Evolutionary conservation across 2,329 filamentous ascomycete genomes (phyloP).

Genomic region (Sporothrix pallida): DNA sequence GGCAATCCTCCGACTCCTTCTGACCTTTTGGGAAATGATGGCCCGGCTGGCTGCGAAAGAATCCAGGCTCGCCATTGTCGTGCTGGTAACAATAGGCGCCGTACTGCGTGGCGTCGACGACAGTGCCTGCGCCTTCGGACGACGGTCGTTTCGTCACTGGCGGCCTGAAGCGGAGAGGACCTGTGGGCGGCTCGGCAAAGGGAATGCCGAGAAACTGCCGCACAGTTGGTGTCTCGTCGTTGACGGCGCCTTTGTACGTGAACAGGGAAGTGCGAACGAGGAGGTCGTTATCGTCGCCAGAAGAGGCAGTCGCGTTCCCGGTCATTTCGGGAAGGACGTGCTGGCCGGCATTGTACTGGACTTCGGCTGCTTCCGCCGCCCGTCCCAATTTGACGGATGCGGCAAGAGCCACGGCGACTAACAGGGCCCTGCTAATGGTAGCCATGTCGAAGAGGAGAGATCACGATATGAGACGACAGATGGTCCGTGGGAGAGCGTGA

Average conservation of each 20-base stretch:
- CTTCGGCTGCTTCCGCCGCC: not conserved
- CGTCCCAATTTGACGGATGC: not conserved
- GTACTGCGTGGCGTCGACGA: not conserved
- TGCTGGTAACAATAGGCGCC: slow-evolving; percentile 14
- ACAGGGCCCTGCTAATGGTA: not conserved
- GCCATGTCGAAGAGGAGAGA: not conserved
- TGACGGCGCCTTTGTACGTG: slow-evolving; percentile 7
- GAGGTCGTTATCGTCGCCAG: not conserved
- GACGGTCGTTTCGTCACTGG: slow-evolving; percentile 38
- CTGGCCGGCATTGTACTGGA: not conserved
- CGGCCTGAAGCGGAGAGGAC: slow-evolving; percentile 38
- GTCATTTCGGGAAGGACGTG: not conserved
- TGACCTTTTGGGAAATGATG: not conserved
- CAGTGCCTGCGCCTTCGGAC: not conserved
- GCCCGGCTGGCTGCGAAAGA: not conserved
- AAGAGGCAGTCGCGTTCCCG: too few species aligned
- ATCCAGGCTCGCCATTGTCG: slow-evolving; percentile 13
- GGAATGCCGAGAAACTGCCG: slow-evolving; percentile 47
- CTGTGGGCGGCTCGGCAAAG: slow-evolving; percentile 41
- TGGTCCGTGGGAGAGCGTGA: not conserved
- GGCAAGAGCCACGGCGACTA: not conserved
- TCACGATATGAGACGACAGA: not conserved
- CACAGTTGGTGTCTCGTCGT: not conserved
- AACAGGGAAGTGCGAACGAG: not conserved
- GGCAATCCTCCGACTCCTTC: slow-evolving; percentile 21